These are phyloP conservation scores for Plectranthus barbatus DNA, from an alignment of 257 asterid species.

Conservation along the genomic window DNA sequence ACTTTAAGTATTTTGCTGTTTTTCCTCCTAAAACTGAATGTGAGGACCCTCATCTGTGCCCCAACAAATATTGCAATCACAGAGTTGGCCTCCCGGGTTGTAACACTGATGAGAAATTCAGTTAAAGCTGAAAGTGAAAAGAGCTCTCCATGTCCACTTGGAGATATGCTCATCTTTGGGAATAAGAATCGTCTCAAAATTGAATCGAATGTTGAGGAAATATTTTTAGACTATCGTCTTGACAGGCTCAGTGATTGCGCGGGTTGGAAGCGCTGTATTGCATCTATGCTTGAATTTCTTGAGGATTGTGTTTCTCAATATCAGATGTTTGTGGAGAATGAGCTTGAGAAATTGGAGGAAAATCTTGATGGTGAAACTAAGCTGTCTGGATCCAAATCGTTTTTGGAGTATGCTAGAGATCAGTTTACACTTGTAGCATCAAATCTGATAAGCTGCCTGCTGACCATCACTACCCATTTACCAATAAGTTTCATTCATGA, in stretches of 20 bases:
- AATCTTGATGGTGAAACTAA: background rate
- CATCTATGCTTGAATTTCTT: no score
- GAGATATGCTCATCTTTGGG: no score
- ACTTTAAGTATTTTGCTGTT: conserved; percentile 32
- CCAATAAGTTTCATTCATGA: no score
- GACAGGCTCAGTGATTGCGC: conserved; percentile 22
- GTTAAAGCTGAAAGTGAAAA: background rate
- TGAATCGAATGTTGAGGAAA: conserved; percentile 23
- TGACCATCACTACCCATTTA: conserved; percentile 31
- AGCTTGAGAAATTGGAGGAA: conserved; percentile 13
- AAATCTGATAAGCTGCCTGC: conserved; percentile 25
- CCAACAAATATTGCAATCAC: conserved; percentile 51
- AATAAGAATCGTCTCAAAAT: conserved; percentile 27
- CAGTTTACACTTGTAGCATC: no score
- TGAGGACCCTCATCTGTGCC: no score
- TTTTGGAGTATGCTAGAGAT: no score
- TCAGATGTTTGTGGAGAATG: conserved; percentile 22
- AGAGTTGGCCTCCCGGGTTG: conserved; percentile 43
- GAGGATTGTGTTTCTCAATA: conserved; percentile 29
- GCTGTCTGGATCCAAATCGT: no score
- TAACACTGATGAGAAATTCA: conserved; percentile 18
- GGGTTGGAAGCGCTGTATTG: conserved; percentile 37
- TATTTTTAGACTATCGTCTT: conserved; percentile 42
- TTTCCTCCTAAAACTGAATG: conserved; percentile 28
- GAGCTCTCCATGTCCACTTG: conserved; percentile 18